Evolutionary conservation across 768 basidiomycete species (phyloP).

Genomic region (Hypholoma sublateritium): DNA sequence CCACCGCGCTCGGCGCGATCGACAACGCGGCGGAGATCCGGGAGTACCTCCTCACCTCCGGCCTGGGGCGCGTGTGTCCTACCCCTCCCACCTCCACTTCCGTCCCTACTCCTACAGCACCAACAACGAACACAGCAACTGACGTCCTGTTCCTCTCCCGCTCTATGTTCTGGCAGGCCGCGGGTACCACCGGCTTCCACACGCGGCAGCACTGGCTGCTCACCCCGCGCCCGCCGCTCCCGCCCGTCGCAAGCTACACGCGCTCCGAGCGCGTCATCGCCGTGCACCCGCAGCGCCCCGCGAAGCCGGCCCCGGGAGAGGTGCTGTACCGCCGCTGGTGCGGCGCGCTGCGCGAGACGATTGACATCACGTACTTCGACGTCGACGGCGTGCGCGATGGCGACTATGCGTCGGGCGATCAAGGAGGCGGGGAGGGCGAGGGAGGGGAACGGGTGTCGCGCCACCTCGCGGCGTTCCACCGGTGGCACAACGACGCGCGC

Average conservation of each 20-base stretch:
- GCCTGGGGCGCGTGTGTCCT: conserved; percentile 28
- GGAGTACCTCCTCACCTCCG: conserved; percentile 37
- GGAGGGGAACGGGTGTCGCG: conserved; percentile 13
- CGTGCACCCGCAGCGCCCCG: conserved; percentile 50
- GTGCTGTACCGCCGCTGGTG: conserved; percentile 41
- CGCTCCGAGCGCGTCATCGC: conserved; percentile 45
- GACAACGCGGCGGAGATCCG: conserved; percentile 30
- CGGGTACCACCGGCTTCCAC: conserved; percentile 37
- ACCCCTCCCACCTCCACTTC: not conserved
- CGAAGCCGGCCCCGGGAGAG: conserved; percentile 41
- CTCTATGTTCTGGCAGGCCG: conserved; percentile 50
- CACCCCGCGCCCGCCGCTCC: conserved; percentile 30
- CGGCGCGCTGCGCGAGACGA: conserved; percentile 28
- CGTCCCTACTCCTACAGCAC: conserved; percentile 1
- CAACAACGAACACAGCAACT: conserved; percentile 4
- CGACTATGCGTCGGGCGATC: conserved; percentile 2
- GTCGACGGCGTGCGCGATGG: conserved; percentile 24
- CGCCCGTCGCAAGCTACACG: conserved; percentile 40
- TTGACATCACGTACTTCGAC: conserved; percentile 34
- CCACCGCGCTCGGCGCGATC: conserved; percentile 32
- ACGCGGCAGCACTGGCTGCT: conserved; percentile 27
- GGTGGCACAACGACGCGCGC: conserved; percentile 50
- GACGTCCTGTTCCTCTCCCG: conserved; percentile 38
- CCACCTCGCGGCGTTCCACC: conserved; percentile 45
- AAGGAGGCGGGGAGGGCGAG: not conserved